These are phyloP conservation scores for Alisma plantagoaquatica DNA, from an alignment of 106 monocot genomes.

Conservation along the genomic window DNA sequence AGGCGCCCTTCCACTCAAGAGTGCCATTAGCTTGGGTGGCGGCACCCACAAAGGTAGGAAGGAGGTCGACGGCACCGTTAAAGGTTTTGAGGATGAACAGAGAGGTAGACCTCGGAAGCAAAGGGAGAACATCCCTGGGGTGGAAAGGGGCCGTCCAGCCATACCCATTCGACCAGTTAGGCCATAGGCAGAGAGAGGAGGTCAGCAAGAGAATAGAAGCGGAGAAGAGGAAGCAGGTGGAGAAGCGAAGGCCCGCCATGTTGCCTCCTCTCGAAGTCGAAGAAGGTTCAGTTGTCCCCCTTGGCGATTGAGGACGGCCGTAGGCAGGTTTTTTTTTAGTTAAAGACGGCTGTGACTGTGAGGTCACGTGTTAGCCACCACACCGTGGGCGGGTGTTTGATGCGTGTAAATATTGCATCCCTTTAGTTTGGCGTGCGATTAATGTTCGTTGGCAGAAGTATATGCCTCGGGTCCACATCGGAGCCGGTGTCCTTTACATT, in stretches of 20 bases:
- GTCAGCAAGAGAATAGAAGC: background rate
- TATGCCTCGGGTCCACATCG: too few relatives aligned
- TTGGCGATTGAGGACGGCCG: too few relatives aligned
- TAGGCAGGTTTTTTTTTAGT: too few relatives aligned
- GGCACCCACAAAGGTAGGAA: conserved; percentile 22
- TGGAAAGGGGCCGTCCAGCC: conserved; percentile 12
- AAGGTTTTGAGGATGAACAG: conserved; percentile 12
- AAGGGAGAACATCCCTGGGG: conserved; percentile 16
- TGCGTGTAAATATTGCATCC: too few relatives aligned
- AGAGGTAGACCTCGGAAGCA: conserved; percentile 12
- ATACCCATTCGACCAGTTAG: conserved; percentile 3
- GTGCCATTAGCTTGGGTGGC: conserved; percentile 19
- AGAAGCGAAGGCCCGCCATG: background rate
- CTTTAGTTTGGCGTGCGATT: too few relatives aligned
- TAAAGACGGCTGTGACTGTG: too few relatives aligned
- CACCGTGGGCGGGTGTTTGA: too few relatives aligned
- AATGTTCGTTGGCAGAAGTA: too few relatives aligned
- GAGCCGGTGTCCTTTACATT: too few relatives aligned
- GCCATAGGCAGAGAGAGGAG: background rate
- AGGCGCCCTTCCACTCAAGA: conserved; percentile 61
- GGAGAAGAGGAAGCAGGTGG: background rate
- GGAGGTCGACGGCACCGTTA: conserved; percentile 20
- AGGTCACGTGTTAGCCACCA: too few relatives aligned
- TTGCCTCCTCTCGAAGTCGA: too few relatives aligned
- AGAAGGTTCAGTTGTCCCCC: too few relatives aligned